These are phyloP conservation scores for Cadophora sp. DNA, from an alignment of 2,329 filamentous ascomycete genomes.

Conservation along the genomic window DNA sequence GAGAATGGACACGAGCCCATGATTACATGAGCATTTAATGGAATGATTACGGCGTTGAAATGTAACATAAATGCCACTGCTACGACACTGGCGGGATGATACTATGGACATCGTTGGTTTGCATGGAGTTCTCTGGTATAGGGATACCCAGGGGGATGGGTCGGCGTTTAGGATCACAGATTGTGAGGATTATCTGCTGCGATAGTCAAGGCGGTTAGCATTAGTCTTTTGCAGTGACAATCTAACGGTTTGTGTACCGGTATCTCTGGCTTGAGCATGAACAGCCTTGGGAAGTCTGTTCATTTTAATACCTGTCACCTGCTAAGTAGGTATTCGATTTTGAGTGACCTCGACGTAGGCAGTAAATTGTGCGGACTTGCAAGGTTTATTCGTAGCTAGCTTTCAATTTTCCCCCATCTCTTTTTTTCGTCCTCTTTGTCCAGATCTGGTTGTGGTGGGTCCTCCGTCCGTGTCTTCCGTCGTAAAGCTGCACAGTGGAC, in stretches of 20 bases:
- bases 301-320: too few species aligned
- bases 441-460: not conserved
- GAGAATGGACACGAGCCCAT: conserved; percentile 41
- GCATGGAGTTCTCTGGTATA: conserved; percentile 6
- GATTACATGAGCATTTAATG: conserved; percentile 38
- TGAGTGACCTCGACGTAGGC: too few species aligned
- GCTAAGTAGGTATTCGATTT: too few species aligned
- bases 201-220: not conserved
- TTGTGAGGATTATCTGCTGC: not conserved
- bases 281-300: not conserved
- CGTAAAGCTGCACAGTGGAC: too few species aligned
- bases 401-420: too few species aligned
- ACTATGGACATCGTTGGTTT: not conserved
- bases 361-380: too few species aligned
- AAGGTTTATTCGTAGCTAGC: too few species aligned
- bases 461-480: not conserved
- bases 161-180: not conserved
- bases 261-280: not conserved
- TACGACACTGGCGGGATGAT: conserved; percentile 9
- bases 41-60: conserved; percentile 3
- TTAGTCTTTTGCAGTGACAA: not conserved
- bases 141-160: not conserved
- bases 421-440: too few species aligned
- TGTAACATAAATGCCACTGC: conserved; percentile 8
- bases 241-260: not conserved